Evolutionary conservation across 345 rosid species (phyloP).

Genomic region (Adansonia digitata): DNA sequence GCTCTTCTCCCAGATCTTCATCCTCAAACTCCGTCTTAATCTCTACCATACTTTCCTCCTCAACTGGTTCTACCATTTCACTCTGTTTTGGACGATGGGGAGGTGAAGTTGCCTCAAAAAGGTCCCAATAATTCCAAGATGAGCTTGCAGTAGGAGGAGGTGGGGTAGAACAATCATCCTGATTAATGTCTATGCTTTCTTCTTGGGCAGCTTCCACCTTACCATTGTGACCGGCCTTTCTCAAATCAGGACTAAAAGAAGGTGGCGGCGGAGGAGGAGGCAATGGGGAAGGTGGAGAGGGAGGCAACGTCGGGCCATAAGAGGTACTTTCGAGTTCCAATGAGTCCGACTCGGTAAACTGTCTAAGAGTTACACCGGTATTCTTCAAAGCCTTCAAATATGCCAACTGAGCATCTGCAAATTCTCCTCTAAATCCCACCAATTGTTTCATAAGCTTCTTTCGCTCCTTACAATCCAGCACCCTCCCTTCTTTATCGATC

Average conservation of each 20-base stretch:
- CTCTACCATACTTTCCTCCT: slow-evolving; percentile 71
- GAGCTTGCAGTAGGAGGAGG: slow-evolving; percentile 40
- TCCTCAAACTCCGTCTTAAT: slow-evolving; percentile 66
- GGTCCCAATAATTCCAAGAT: slow-evolving; percentile 51
- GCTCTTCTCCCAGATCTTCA: slow-evolving; percentile 42
- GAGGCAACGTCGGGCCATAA: slow-evolving; percentile 25
- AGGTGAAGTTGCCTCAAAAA: slow-evolving; percentile 31
- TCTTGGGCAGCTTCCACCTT: slow-evolving; percentile 32
- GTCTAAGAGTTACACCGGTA: slow-evolving; percentile 84
- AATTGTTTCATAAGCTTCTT: slow-evolving; percentile 77
- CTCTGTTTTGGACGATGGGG: slow-evolving; percentile 21
- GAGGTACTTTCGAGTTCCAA: slow-evolving; percentile 60
- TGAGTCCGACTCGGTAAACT: slow-evolving; percentile 81
- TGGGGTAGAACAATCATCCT: slow-evolving; percentile 28
- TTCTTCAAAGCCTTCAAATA: slow-evolving; percentile 82
- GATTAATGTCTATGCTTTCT: slow-evolving; percentile 37
- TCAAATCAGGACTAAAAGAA: slow-evolving; percentile 56
- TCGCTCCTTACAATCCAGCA: slow-evolving; percentile 67
- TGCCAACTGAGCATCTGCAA: slow-evolving; percentile 70
- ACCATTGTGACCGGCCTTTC: slow-evolving; percentile 21
- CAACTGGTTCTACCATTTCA: slow-evolving; percentile 32
- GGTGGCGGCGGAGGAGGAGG: slow-evolving; percentile 86
- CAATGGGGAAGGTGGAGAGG: slow-evolving; percentile 49
- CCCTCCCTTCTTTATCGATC: slow-evolving; percentile 74
- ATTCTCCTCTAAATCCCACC: slow-evolving; percentile 58